A percentile compares a stretch with the other conserved stretches of the same genome.
phyloP scores from a whole-genome alignment of 306 rosid genomes.

The Urtica urens region DNA sequence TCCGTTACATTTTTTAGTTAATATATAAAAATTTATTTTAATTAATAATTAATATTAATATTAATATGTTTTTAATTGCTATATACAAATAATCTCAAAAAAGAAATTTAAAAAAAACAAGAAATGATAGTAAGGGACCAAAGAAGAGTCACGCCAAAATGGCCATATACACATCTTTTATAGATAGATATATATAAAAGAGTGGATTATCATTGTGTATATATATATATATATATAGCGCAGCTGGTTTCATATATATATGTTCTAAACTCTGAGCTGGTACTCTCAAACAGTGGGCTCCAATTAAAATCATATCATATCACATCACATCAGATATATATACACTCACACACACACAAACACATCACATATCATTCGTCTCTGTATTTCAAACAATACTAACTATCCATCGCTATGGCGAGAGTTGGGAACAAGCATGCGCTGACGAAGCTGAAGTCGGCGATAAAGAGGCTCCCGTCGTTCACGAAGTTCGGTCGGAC shows the following conservation, averaged over 20 bases:
- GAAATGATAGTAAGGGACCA: not conserved
- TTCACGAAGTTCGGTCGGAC: constrained; percentile 51
- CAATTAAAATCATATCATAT: no score
- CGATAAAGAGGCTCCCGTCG: constrained; percentile 71
- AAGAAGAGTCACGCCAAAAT: constrained; percentile 13
- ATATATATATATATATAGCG: constrained; percentile 17
- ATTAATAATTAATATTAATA: no score
- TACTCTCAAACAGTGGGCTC: no score
- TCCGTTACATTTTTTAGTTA: no score
- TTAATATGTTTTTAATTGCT: no score
- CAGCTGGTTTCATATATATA: constrained; percentile 20
- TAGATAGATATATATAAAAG: constrained; percentile 4
- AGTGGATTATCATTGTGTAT: no score
- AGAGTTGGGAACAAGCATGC: constrained; percentile 53
- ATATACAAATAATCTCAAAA: no score
- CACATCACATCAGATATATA: no score
- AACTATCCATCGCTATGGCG: constrained; percentile 32
- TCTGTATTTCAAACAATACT: constrained; percentile 5
- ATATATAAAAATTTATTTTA: no score
- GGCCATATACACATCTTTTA: constrained; percentile 15
- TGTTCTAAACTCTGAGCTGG: constrained; percentile 20
- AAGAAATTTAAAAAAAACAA: constrained; percentile 6
- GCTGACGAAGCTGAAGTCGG: constrained; percentile 80
- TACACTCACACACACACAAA: no score
- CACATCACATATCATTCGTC: no score